A percentile compares a stretch with the other conserved stretches of the same genome.
These are phyloP conservation scores for Phaffomyces opuntiae DNA, from an alignment of 805 yeast genomes.

Conservation along the genomic window DNA sequence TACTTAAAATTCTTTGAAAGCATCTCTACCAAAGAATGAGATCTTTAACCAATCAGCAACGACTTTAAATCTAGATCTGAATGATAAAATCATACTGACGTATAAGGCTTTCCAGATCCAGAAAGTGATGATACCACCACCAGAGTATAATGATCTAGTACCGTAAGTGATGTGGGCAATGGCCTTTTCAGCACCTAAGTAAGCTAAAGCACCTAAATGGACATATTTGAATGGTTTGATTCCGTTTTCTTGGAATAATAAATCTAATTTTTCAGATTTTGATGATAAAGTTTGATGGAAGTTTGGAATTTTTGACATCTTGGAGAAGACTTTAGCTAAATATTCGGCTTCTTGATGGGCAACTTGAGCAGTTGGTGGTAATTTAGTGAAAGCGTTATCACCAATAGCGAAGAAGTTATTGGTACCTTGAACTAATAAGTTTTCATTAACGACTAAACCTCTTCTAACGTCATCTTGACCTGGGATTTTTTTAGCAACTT, in stretches of 20 bases:
- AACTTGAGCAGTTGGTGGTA: constrained; percentile 96
- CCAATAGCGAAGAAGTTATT: constrained; percentile 78
- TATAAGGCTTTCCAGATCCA: constrained; percentile 94
- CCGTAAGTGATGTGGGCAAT: constrained; percentile 85
- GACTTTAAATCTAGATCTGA: constrained; percentile 82
- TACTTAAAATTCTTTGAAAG: constrained; percentile 23
- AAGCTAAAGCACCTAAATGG: constrained; percentile 91
- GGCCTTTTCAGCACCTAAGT: constrained; percentile 89
- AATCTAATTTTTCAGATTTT: constrained; percentile 34
- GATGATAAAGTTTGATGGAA: constrained; percentile 36
- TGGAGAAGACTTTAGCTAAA: constrained; percentile 66
- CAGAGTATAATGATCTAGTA: constrained; percentile 69
- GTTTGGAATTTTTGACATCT: constrained; percentile 54
- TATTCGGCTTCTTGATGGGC: constrained; percentile 91
- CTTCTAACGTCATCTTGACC: constrained; percentile 82
- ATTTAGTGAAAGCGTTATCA: constrained; percentile 83
- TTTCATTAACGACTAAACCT: constrained; percentile 80
- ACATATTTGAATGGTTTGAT: constrained; percentile 66
- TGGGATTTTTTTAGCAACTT: constrained; percentile 60
- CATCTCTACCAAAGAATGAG: constrained; percentile 86
- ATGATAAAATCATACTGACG: constrained; percentile 84
- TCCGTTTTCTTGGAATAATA: constrained; percentile 28
- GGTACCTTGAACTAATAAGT: constrained; percentile 71
- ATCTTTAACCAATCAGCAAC: constrained; percentile 86
- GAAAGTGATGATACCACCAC: constrained; percentile 84